These are phyloP conservation scores for Ceratocystis huliohia DNA, from an alignment of 2,329 filamentous ascomycete species.

Conservation along the genomic window DNA sequence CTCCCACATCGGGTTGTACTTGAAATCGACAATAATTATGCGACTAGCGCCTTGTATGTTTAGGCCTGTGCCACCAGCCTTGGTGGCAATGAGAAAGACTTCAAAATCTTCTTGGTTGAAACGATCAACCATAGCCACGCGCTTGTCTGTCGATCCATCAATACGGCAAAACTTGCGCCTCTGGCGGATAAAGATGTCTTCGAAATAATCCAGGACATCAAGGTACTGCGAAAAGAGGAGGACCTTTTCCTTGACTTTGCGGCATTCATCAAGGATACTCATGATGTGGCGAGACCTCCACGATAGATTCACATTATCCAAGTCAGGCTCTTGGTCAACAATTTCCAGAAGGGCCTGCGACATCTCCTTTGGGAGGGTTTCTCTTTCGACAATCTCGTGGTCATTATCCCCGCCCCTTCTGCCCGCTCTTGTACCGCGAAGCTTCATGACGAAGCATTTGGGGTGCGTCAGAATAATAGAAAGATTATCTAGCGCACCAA, in stretches of 20 bases:
- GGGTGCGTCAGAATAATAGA: slow-evolving; percentile 42
- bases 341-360: slow-evolving; percentile 5
- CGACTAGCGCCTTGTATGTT: slow-evolving; percentile 77
- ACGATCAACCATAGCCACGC: slow-evolving; percentile 50
- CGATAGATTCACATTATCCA: slow-evolving; percentile 29
- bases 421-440: slow-evolving; percentile 21
- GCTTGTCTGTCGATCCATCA: slow-evolving; percentile 50
- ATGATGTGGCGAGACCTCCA: slow-evolving; percentile 35
- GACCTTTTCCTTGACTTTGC: slow-evolving; percentile 53
- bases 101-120: slow-evolving; percentile 51
- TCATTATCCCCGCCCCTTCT: neutral
- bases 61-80: slow-evolving; percentile 66
- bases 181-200: slow-evolving; percentile 39
- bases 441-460: slow-evolving; percentile 32
- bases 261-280: slow-evolving; percentile 53
- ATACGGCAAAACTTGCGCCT: slow-evolving; percentile 44
- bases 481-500: slow-evolving; percentile 33
- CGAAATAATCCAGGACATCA: slow-evolving; percentile 55
- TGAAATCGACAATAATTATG: slow-evolving; percentile 74
- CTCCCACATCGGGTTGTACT: slow-evolving; percentile 68
- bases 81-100: slow-evolving; percentile 72
- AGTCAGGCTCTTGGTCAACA: slow-evolving; percentile 14
- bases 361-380: slow-evolving; percentile 14
- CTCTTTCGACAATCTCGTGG: neutral
- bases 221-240: slow-evolving; percentile 70